A percentile compares a stretch with the other conserved stretches of the same genome.
phyloP scores from a whole-genome alignment of 805 yeast species.

The Wickerhamomyces bovis region DNA sequence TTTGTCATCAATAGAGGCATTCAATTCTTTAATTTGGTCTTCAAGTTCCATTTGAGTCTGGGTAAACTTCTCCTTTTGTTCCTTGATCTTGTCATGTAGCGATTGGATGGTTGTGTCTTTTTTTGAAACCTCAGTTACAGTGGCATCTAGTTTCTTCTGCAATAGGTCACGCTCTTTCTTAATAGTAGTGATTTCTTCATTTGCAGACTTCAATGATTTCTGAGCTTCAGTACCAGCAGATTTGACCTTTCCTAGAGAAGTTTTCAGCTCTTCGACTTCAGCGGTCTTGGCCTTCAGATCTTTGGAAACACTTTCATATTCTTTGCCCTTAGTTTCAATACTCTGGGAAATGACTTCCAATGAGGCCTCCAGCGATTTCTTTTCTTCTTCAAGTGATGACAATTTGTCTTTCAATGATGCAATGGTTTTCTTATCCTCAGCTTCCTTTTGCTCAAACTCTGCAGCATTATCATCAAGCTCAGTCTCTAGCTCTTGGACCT shows the following conservation, averaged over 20 bases:
- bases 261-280: conserved; percentile 7
- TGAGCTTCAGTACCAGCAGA: neutral
- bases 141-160: conserved; percentile 4
- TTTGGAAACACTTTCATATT: conserved; percentile 14
- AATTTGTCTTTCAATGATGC: conserved; percentile 21
- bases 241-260: neutral
- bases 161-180: neutral
- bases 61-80: conserved; percentile 16
- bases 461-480: conserved; percentile 23
- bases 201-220: neutral
- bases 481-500: conserved; percentile 8
- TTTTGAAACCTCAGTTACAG: conserved; percentile 6
- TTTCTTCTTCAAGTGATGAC: conserved; percentile 26
- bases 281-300: conserved; percentile 8
- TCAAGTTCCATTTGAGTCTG: conserved; percentile 23
- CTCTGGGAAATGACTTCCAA: conserved; percentile 29
- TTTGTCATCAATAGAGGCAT: conserved; percentile 32
- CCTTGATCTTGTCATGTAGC: conserved; percentile 15
- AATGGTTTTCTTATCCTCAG: conserved; percentile 22
- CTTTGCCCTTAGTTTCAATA: conserved; percentile 24
- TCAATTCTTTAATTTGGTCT: conserved; percentile 25
- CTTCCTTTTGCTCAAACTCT: conserved; percentile 25
- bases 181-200: neutral
- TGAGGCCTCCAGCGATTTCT: conserved; percentile 27
- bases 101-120: conserved; percentile 12